Conservation (phyloP, 1,284 basidiomycete genomes). For the Agaricales sp. region DNA sequence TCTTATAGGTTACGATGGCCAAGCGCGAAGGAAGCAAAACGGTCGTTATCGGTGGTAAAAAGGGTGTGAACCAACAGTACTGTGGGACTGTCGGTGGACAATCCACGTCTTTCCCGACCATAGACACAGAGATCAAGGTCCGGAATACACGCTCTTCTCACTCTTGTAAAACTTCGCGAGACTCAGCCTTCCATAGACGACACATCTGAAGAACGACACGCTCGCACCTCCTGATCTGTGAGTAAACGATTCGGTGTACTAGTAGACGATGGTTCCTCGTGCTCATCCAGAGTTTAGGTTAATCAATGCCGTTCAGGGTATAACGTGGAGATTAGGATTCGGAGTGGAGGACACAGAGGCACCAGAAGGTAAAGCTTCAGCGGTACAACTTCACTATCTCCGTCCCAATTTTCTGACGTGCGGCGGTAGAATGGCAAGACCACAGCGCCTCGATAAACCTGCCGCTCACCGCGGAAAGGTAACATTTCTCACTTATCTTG, state of each 20-base stretch:
- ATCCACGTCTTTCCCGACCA: slow-evolving; percentile 40
- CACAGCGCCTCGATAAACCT: slow-evolving; percentile 43
- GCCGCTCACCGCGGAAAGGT: slow-evolving; percentile 38
- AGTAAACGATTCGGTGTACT: slow-evolving; percentile 15
- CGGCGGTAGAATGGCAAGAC: slow-evolving; percentile 43
- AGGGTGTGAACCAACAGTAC: slow-evolving; percentile 40
- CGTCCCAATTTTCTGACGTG: slow-evolving; percentile 4
- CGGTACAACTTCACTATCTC: too few species aligned
- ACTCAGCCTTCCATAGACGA: slow-evolving; percentile 23
- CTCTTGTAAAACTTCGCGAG: background rate
- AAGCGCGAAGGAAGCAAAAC: slow-evolving; percentile 48
- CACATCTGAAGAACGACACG: slow-evolving; percentile 40
- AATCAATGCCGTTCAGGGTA: slow-evolving; percentile 44
- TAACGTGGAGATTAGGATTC: slow-evolving; percentile 54
- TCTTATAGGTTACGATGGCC: slow-evolving; percentile 42
- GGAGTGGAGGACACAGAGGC: slow-evolving; percentile 37
- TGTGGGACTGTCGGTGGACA: slow-evolving; percentile 55
- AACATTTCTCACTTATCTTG: slow-evolving; percentile 13
- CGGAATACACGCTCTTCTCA: slow-evolving; percentile 6
- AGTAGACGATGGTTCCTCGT: slow-evolving; percentile 7
- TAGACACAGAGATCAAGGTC: slow-evolving; percentile 52
- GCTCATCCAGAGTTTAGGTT: slow-evolving; percentile 20
- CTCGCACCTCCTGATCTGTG: slow-evolving; percentile 55
- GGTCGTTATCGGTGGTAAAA: slow-evolving; percentile 44
- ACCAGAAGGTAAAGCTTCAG: slow-evolving; percentile 44